phyloP scores from a whole-genome alignment of 345 rosid genomes.

The Erysimum cheiranthoides region DNA sequence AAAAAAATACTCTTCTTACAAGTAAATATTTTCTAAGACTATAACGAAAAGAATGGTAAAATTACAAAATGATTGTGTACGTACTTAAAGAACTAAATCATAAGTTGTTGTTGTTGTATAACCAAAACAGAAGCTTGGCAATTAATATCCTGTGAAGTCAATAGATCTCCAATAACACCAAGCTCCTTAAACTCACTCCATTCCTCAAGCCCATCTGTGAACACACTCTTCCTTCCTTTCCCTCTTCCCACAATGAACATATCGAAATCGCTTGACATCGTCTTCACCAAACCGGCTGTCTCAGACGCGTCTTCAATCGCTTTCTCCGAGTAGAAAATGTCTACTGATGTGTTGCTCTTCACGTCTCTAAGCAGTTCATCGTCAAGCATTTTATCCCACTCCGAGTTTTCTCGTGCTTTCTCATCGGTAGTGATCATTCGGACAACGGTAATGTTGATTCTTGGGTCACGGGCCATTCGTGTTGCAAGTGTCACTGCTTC shows the following conservation, averaged over 20 bases:
- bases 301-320: constrained; percentile 41
- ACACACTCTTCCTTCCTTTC: constrained; percentile 32
- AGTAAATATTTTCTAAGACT: constrained; percentile 6
- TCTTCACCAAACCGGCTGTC: constrained; percentile 34
- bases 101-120: constrained; percentile 47
- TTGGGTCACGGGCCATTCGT: constrained; percentile 34
- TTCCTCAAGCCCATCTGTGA: constrained; percentile 46
- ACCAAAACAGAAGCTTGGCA: constrained; percentile 41
- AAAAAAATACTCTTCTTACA: constrained; percentile 22
- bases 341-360: constrained; percentile 6
- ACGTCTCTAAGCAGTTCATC: constrained; percentile 33
- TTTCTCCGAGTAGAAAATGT: constrained; percentile 29
- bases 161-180: constrained; percentile 48
- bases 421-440: constrained; percentile 23
- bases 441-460: constrained; percentile 29
- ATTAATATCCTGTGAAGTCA: constrained; percentile 38
- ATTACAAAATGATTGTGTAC: constrained; percentile 13
- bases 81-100: constrained; percentile 26
- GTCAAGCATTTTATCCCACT: constrained; percentile 48
- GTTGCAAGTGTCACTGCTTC: constrained; percentile 48
- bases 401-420: neutral
- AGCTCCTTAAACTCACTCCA: constrained; percentile 50
- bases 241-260: constrained; percentile 50
- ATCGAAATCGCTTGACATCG: constrained; percentile 39
- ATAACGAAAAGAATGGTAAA: constrained; percentile 7